Evolutionary conservation across 495 filamentous ascomycete genomes (phyloP).

Genomic region (Venustampulla echinocandica): DNA sequence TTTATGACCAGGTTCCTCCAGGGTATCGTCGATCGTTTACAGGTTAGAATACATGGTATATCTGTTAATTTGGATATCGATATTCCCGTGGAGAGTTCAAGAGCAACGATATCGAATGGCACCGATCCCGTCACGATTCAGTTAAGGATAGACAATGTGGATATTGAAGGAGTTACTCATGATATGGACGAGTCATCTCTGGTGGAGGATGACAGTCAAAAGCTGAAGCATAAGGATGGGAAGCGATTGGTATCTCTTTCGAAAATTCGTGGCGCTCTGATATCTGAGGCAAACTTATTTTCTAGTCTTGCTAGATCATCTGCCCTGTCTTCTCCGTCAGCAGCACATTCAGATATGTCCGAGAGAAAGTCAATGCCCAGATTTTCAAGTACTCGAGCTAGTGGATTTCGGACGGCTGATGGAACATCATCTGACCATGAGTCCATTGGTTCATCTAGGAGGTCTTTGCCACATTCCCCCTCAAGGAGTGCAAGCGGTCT

Average conservation of each 20-base stretch:
- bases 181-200: conserved; percentile 1
- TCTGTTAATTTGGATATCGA: conserved; percentile 52
- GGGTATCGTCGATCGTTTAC: conserved; percentile 71
- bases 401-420: conserved; percentile 5
- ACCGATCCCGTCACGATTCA: conserved; percentile 53
- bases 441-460: conserved; percentile 8
- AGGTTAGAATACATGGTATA: conserved; percentile 55
- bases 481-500: neutral
- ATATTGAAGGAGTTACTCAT: conserved; percentile 55
- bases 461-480: conserved; percentile 6
- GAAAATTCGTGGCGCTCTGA: conserved; percentile 54
- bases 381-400: conserved; percentile 8
- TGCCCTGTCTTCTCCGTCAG: conserved; percentile 49
- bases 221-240: conserved; percentile 38
- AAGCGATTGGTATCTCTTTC: conserved; percentile 57
- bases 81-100: conserved; percentile 47
- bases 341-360: conserved; percentile 17
- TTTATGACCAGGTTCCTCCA: conserved; percentile 79
- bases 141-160: conserved; percentile 55
- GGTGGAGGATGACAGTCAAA: conserved; percentile 24
- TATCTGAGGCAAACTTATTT: conserved; percentile 67
- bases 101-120: conserved; percentile 25
- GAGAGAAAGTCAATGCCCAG: conserved; percentile 1
- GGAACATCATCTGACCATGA: conserved; percentile 7
- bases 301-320: conserved; percentile 54